Evolutionary conservation across 495 filamentous ascomycete genomes (phyloP), one percentile per base, ranked within the genome.

Genomic region (Penicillium arizonense): DNA sequence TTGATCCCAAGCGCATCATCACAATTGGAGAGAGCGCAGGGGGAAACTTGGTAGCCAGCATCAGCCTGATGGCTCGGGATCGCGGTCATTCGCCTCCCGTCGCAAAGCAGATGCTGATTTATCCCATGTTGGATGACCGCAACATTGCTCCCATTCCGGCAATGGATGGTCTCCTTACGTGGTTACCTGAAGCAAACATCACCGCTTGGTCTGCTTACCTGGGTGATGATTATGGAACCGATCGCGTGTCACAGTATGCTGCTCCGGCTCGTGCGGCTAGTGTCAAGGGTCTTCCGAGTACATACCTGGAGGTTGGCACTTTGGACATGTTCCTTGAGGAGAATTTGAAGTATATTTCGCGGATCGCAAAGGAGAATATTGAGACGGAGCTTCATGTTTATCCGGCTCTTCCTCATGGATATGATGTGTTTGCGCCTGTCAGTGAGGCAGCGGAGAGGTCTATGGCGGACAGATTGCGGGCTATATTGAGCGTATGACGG

Each of bases 21-120:
- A 79, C 87, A 23, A 75, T 81, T 50, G 84, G 86, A 33, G 80
- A 78, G 5, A 84, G 79, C 4, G 86, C 85, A 1, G 87, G 86
- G 5, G 85, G 79, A 1, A 79, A 68, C 49, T 53, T 79, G 13
- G 69, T 77, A 0, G 69, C 78, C 3, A 66, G 57, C 1, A 55
- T 77, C 12, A 62, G 68, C 3, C 51, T 81, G 26, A 56, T 77
- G 53, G 77, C 74, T 12, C 65, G 76, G n/a, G 77, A 81, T 48
- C 68, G 70, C 0, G 53, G 58, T 23, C 51, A 58, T 3, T 47
- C 71, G n/a, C 74, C 74, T 38, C 56, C 59, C 5, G 56, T 80
- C 16, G 71, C 61, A 39, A 71, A 72, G 50, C 75, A 82, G 57
- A 65, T 78, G 16, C 68, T 80, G 16, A 67, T 76, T 44, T 78